Evolutionary conservation across 2,329 filamentous ascomycete genomes (phyloP).

Genomic region (Cadophora malorum): DNA sequence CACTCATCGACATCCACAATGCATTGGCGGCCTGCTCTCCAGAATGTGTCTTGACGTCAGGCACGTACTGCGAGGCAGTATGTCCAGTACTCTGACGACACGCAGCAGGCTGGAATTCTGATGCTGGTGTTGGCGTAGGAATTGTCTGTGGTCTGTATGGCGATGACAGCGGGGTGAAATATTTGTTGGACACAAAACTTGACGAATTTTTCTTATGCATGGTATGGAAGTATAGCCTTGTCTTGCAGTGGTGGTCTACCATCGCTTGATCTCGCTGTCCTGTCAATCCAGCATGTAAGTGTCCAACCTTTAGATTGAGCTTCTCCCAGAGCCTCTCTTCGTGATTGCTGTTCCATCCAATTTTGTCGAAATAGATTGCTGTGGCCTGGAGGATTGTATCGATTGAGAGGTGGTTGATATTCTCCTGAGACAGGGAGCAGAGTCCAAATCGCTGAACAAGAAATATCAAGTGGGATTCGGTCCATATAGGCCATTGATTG

Average conservation of each 20-base stretch:
- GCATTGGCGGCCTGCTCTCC: background rate
- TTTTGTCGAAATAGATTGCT: background rate
- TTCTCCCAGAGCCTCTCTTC: constrained; percentile 11
- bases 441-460: background rate
- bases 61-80: background rate
- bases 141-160: background rate
- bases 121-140: background rate
- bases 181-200: background rate
- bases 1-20: constrained; percentile 4
- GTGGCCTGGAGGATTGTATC: background rate
- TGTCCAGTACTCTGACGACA: background rate
- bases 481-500: background rate
- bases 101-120: background rate
- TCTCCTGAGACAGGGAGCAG: background rate
- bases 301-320: background rate
- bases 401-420: background rate
- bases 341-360: background rate
- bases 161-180: background rate
- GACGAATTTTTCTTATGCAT: background rate
- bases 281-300: background rate
- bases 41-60: background rate
- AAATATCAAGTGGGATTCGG: constrained; percentile 1
- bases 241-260: background rate
- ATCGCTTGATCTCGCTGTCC: background rate
- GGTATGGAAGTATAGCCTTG: background rate